phyloP scores from a whole-genome alignment of 1,284 basidiomycete species.

The Fomitopsis pinicola region DNA sequence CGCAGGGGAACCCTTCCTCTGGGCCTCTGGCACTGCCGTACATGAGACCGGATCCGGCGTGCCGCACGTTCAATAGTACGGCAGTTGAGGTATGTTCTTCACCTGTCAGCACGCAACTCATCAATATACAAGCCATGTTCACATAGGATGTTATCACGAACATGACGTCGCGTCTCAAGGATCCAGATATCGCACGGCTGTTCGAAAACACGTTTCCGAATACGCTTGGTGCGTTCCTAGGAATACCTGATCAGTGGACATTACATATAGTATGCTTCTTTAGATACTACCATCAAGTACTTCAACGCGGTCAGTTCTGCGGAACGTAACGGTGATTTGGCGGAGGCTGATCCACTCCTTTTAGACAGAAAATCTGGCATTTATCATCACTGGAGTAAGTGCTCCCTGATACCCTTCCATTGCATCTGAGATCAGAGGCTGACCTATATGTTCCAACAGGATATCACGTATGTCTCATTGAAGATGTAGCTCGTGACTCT shows the following conservation, averaged over 20 bases:
- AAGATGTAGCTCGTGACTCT: not conserved
- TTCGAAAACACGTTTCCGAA: conserved; percentile 80
- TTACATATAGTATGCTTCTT: not conserved
- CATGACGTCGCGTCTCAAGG: conserved; percentile 65
- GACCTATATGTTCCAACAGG: conserved; percentile 32
- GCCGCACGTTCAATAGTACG: conserved; percentile 69
- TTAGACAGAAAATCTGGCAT: conserved; percentile 63
- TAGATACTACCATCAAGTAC: conserved; percentile 74
- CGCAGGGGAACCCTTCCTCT: conserved; percentile 53
- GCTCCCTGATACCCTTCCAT: not conserved
- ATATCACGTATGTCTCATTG: conserved; percentile 50
- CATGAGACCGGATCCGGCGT: conserved; percentile 64
- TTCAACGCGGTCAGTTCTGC: conserved; percentile 45
- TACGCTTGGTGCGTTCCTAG: conserved; percentile 50
- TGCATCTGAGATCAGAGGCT: not conserved
- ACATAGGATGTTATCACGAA: conserved; percentile 55
- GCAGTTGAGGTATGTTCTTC: conserved; percentile 54
- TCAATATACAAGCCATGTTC: not conserved
- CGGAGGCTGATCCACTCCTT: not conserved
- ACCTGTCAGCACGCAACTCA: not conserved
- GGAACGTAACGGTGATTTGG: not conserved
- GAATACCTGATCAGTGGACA: not conserved
- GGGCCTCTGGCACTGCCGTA: conserved; percentile 63
- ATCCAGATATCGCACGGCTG: conserved; percentile 68
- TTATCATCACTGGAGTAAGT: conserved; percentile 70